A percentile compares a stretch with the other conserved stretches of the same genome.
Evolutionary conservation across 2,329 filamentous ascomycete genomes (phyloP).

Genomic region (Aureobasidium sp.): DNA sequence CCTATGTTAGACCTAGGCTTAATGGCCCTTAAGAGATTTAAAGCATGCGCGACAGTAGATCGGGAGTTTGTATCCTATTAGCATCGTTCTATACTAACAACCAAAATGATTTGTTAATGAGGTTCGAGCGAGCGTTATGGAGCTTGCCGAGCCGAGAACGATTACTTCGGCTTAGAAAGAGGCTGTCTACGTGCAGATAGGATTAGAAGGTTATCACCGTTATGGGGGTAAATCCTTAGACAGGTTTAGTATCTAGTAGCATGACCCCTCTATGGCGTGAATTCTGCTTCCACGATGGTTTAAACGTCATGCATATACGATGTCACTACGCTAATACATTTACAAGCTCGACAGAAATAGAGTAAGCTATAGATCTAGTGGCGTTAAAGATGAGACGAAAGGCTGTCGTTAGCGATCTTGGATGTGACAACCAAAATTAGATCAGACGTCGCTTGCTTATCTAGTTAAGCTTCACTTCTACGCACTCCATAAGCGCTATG

Average conservation of each 20-base stretch:
- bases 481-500: not conserved
- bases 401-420: not conserved
- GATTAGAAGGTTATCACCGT: too few relatives aligned
- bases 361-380: not conserved
- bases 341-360: not conserved
- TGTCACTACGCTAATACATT: not conserved
- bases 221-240: not conserved
- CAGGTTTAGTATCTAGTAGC: not conserved
- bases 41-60: not conserved
- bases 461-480: conserved; percentile 1
- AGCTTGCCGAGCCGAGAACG: too few relatives aligned
- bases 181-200: too few relatives aligned
- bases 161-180: too few relatives aligned
- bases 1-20: not conserved
- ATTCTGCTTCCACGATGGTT: not conserved
- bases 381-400: not conserved
- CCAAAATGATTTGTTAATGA: not conserved
- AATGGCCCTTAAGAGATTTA: not conserved
- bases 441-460: not conserved
- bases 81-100: not conserved
- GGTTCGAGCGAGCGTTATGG: too few relatives aligned
- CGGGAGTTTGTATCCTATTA: not conserved
- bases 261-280: not conserved
- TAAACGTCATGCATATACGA: not conserved
- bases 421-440: not conserved